These are phyloP conservation scores for Lunasporangiospora selenospora DNA, from an alignment of 192 early-diverging fungal species.

Conservation along the genomic window DNA sequence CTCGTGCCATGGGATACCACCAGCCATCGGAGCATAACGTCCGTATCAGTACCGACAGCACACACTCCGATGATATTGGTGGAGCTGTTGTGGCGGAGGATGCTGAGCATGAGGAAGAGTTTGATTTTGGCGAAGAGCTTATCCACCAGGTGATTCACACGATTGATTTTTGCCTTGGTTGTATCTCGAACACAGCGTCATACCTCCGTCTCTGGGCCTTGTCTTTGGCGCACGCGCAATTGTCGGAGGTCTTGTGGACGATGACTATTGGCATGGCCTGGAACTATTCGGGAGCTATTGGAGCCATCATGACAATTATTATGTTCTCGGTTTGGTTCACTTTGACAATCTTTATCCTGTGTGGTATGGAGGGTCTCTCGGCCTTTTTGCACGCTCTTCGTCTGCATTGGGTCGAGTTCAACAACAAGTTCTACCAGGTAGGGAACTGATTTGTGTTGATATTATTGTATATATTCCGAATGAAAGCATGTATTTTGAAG, in stretches of 20 bases:
- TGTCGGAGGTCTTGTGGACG: slow-evolving; percentile 96
- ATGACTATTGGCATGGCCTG: slow-evolving; percentile 84
- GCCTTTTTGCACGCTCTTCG: slow-evolving; percentile 95
- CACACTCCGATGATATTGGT: slow-evolving; percentile 47
- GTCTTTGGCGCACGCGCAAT: slow-evolving; percentile 97
- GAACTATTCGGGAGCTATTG: slow-evolving; percentile 54
- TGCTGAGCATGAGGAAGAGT: slow-evolving; percentile 68
- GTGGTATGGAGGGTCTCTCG: slow-evolving; percentile 93
- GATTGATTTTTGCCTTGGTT: slow-evolving; percentile 96
- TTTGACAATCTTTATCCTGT: slow-evolving; percentile 82
- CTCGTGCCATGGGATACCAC: slow-evolving; percentile 77
- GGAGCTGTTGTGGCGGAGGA: slow-evolving; percentile 70
- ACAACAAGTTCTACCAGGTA: slow-evolving; percentile 93
- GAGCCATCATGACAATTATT: slow-evolving; percentile 74
- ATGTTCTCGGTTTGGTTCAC: slow-evolving; percentile 92
- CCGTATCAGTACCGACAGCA: slow-evolving; percentile 50
- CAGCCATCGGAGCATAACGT: slow-evolving; percentile 57
- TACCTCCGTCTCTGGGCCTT: slow-evolving; percentile 99
- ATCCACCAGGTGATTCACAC: slow-evolving; percentile 99
- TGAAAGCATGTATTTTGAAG: not conserved
- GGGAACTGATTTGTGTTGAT: not conserved
- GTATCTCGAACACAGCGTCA: slow-evolving; percentile 98
- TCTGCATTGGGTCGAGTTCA: slow-evolving; percentile 99
- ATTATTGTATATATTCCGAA: not conserved
- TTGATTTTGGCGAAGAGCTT: slow-evolving; percentile 97